These are phyloP conservation scores for Prunus yedoensis DNA, from an alignment of 331 rosid genomes.

Conservation along the genomic window DNA sequence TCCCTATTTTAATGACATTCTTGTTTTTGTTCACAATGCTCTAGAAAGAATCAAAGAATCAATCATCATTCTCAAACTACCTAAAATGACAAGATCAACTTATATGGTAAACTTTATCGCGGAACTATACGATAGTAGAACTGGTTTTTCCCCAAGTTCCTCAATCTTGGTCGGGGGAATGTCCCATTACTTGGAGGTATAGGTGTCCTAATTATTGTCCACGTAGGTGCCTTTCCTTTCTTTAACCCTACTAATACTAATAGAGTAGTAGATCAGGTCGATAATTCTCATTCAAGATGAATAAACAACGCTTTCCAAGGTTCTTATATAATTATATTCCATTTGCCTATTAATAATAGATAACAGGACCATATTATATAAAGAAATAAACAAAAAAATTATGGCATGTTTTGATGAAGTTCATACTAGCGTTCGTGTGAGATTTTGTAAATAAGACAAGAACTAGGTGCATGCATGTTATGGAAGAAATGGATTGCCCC, in stretches of 20 bases:
- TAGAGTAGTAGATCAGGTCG: neutral
- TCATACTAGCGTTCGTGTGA: neutral
- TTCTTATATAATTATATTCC: neutral
- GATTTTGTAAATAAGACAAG: neutral
- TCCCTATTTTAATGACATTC: too few species aligned
- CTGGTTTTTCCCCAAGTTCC: neutral
- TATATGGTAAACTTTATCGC: neutral
- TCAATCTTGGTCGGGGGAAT: neutral
- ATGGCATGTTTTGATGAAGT: neutral
- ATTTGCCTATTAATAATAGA: neutral
- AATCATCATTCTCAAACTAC: neutral
- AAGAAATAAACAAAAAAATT: neutral
- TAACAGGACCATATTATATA: neutral
- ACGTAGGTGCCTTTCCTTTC: neutral
- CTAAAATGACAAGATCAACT: slow-evolving; percentile 1
- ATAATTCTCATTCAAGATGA: neutral
- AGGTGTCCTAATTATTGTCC: slow-evolving; percentile 13
- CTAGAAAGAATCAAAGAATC: neutral
- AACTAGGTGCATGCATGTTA: neutral
- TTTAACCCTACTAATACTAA: neutral
- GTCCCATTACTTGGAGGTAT: slow-evolving; percentile 11
- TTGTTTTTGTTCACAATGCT: too few species aligned
- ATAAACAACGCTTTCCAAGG: neutral
- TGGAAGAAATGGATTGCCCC: too few species aligned
- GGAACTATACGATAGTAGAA: neutral